A percentile compares a stretch with the other conserved stretches of the same genome.
Conservation (phyloP, 768 basidiomycete species). For the Tylopilus plumbeoviolaceoides region DNA sequence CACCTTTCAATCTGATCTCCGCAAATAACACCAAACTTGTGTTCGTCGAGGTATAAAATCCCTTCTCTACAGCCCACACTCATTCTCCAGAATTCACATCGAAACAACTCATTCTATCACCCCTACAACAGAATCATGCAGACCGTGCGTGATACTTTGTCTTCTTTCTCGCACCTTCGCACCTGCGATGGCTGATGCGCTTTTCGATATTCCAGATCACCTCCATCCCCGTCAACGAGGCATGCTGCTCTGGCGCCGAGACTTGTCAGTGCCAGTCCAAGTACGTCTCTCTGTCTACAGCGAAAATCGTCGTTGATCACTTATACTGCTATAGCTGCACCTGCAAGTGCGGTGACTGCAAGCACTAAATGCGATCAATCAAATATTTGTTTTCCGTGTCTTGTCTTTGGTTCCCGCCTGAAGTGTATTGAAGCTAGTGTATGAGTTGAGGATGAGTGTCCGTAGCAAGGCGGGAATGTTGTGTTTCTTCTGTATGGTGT, state of each 20-base stretch:
- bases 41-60: slow-evolving; percentile 5
- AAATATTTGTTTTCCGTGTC: background rate
- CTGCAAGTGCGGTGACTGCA: slow-evolving; percentile 20
- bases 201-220: slow-evolving; percentile 2
- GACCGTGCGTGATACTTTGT: slow-evolving; percentile 10
- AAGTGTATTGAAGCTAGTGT: background rate
- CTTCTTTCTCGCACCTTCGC: background rate
- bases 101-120: background rate
- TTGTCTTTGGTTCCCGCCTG: background rate
- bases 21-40: slow-evolving; percentile 5
- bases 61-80: background rate
- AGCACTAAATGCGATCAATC: slow-evolving; percentile 3
- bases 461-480: background rate
- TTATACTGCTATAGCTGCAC: slow-evolving; percentile 4
- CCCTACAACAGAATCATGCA: slow-evolving; percentile 12
- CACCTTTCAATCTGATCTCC: background rate
- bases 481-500: background rate
- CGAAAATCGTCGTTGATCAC: background rate
- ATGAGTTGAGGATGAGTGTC: too few relatives aligned
- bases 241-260: slow-evolving; percentile 13
- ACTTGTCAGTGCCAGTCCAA: slow-evolving; percentile 12
- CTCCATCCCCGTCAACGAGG: slow-evolving; percentile 16
- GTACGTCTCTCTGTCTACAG: background rate
- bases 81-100: background rate
- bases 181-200: background rate